Evolutionary conservation across 257 asterid species (phyloP).

Genomic region (Linaria vulgaris): DNA sequence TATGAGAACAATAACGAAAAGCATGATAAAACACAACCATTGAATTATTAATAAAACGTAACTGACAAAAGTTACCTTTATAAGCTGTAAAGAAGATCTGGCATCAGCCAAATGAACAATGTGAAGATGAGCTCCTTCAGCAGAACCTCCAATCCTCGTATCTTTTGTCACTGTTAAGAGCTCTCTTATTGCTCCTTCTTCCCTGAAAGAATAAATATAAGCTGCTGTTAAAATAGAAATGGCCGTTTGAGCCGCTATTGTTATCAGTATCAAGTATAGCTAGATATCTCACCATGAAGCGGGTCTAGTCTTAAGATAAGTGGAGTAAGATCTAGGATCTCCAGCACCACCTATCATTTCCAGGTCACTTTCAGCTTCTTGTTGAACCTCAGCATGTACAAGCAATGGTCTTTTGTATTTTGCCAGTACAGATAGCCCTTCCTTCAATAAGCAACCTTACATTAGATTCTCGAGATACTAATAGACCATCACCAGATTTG

Average conservation of each 20-base stretch:
- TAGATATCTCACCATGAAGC: constrained; percentile 69
- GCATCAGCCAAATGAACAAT: constrained; percentile 93
- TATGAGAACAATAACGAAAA: not conserved
- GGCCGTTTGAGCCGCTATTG: not conserved
- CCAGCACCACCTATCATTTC: constrained; percentile 34
- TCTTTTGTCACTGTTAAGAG: constrained; percentile 59
- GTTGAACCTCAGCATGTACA: constrained; percentile 83
- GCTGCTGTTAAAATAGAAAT: not conserved
- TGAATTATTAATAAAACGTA: not conserved
- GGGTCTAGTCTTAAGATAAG: constrained; percentile 88
- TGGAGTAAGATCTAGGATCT: constrained; percentile 65
- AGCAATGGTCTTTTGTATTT: constrained; percentile 83
- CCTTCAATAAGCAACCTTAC: constrained; percentile 38
- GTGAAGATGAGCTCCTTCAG: constrained; percentile 97
- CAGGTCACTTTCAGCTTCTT: constrained; percentile 37
- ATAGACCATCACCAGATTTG: not conserved
- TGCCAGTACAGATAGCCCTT: constrained; percentile 76
- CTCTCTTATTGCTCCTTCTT: constrained; percentile 82
- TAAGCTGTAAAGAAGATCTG: constrained; percentile 68
- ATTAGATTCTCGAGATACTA: constrained; percentile 17
- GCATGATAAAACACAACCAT: not conserved
- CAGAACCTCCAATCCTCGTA: constrained; percentile 69
- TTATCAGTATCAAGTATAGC: too few species aligned
- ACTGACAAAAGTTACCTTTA: constrained; percentile 50
- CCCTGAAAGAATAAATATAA: constrained; percentile 58